Base-by-base conservation (phyloP, 495 filamentous ascomycete genomes). In the Daldinia bambusicola region DNA sequence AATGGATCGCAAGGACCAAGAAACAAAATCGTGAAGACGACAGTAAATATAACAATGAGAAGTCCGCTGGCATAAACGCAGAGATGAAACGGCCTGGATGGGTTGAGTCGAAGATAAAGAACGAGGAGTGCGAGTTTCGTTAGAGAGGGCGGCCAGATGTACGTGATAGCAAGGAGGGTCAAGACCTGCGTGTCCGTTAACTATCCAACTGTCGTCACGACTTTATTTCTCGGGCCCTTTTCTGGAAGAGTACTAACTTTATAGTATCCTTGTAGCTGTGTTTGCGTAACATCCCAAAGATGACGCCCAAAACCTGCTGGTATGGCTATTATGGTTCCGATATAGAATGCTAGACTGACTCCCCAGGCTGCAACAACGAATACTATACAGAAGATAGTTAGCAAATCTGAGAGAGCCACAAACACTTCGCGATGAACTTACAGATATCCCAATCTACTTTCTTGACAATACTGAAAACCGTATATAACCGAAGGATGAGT, bases 381-480 rank as follows among this genome's bases (percentile, higher is more conserved):
- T 8, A 55, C 61, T 63, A 14, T 20, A 0, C 6, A 9, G 34
- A 18, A 0, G n/a, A 34, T 41, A 55, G 22, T 13, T 41, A 55
- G 22, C 8, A 32, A 63, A 10, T 22, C 26, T 0, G 4, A 38
- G 18, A 9, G 12, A 14, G 16, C 4, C 34, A 43, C n/a, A 6
- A 16, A 4, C 48, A 1, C 1, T 32, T 53, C 7, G 14, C n/a
- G 14, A 4, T n/a, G 16, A 8, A 41, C 55, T 57, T 41, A 63
- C 61, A n/a, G 18, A 63, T 41, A 55, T 63, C 61, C 61, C 61
- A 63, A 43, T 63, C 61, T 10, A 63, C 22, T 26, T 63, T 63
- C 26, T 55, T 63, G 18, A 63, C 61, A 10, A 63, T 55, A 10
- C 9, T 8, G 5, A 63, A 55, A 41, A 36, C 41, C 3, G 61